phyloP scores from a whole-genome alignment of 371 early-diverging fungal genomes.

The Phascolomyces articulosus region DNA sequence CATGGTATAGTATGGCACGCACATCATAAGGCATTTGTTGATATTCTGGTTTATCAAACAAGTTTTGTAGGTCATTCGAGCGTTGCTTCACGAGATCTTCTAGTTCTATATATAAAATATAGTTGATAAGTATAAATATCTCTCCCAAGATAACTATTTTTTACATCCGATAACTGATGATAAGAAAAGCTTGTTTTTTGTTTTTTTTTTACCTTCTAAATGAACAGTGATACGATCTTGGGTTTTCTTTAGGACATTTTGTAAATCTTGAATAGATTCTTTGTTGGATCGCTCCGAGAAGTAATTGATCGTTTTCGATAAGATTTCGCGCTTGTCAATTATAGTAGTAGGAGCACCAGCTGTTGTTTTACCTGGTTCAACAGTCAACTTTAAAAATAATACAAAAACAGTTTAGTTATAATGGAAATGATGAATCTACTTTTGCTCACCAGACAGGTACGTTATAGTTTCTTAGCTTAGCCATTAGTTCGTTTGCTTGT shows the following conservation, averaged over 20 bases:
- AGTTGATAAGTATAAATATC: not conserved
- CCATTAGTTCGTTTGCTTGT: conserved; percentile 11
- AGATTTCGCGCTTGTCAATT: conserved; percentile 22
- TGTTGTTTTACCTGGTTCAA: not conserved
- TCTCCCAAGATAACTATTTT: too few relatives aligned
- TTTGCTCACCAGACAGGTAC: conserved; percentile 5
- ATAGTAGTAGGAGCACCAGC: too few relatives aligned
- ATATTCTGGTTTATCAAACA: conserved; percentile 32
- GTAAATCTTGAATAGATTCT: conserved; percentile 3
- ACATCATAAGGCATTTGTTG: conserved; percentile 32
- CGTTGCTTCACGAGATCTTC: conserved; percentile 15
- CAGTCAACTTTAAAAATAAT: not conserved
- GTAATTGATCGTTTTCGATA: conserved; percentile 21
- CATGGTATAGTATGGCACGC: conserved; percentile 40
- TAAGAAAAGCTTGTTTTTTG: too few relatives aligned
- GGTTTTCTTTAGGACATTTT: conserved; percentile 2
- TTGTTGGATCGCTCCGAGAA: conserved; percentile 16
- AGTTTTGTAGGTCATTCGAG: conserved; percentile 1
- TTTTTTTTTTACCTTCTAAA: conserved; percentile 23
- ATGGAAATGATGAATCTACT: too few relatives aligned
- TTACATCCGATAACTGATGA: too few relatives aligned
- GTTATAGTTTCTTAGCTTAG: conserved; percentile 9
- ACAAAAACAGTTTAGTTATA: too few relatives aligned
- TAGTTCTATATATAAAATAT: conserved; percentile 11
- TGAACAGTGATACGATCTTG: conserved; percentile 15